phyloP scores from a whole-genome alignment of 2,329 filamentous ascomycete genomes.

The Calonectria pauciramosa region DNA sequence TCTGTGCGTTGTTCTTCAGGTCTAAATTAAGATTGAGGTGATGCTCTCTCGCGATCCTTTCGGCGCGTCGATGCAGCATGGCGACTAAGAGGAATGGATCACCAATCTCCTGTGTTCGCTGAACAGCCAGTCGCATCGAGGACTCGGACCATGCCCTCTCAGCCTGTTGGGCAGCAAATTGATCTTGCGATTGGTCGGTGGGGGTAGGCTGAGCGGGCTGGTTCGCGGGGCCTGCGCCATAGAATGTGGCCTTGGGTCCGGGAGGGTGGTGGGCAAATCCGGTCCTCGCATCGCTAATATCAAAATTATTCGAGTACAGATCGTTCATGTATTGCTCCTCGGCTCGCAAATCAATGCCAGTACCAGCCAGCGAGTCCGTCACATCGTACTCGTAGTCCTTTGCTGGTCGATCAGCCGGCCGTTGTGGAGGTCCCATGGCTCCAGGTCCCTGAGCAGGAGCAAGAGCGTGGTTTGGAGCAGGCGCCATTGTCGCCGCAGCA shows the following conservation, averaged over 20 bases:
- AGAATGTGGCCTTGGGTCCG: constrained; percentile 70
- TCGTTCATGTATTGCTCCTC: constrained; percentile 87
- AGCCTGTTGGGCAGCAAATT: constrained; percentile 75
- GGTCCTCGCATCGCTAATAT: constrained; percentile 62
- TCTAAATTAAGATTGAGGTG: constrained; percentile 70
- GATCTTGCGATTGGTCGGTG: constrained; percentile 69
- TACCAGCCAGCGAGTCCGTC: constrained; percentile 86
- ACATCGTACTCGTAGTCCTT: constrained; percentile 79
- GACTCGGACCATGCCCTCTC: constrained; percentile 77
- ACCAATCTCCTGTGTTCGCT: constrained; percentile 77
- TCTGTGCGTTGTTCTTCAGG: constrained; percentile 60
- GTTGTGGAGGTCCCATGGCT: constrained; percentile 71
- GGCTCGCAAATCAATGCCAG: constrained; percentile 87
- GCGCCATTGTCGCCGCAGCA: constrained; percentile 34
- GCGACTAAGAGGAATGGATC: constrained; percentile 80
- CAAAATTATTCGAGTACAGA: constrained; percentile 68
- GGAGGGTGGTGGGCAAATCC: constrained; percentile 66
- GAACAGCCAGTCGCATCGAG: constrained; percentile 71
- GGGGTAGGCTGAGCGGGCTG: constrained; percentile 66
- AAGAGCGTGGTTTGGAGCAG: constrained; percentile 38
- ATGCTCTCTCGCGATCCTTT: constrained; percentile 71
- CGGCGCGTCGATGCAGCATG: constrained; percentile 69
- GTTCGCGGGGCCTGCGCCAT: constrained; percentile 75
- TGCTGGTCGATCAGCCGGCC: constrained; percentile 71
- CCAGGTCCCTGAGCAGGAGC: constrained; percentile 46